phyloP scores from a whole-genome alignment of 2,329 filamentous ascomycete genomes.

The Fusarium cicatricum region DNA sequence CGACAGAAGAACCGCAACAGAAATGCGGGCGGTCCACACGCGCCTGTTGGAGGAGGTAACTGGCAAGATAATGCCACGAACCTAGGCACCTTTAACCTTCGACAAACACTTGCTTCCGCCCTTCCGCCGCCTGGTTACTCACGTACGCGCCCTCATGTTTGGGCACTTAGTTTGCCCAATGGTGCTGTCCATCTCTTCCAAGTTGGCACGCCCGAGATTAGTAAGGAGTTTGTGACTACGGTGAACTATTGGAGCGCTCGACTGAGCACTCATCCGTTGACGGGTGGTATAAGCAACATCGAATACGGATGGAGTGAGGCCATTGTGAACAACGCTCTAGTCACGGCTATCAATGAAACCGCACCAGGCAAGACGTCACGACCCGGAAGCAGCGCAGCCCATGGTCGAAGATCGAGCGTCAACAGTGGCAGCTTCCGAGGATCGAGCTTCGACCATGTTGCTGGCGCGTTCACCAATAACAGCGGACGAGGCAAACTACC shows the following conservation, averaged over 20 bases:
- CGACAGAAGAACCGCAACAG: constrained; percentile 70
- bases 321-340: constrained; percentile 72
- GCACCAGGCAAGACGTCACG: constrained; percentile 52
- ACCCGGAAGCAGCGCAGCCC: constrained; percentile 60
- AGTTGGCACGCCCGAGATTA: constrained; percentile 93
- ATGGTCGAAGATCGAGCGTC: constrained; percentile 53
- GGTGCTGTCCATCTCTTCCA: constrained; percentile 99
- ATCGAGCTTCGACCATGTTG: constrained; percentile 68
- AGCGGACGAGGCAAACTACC: constrained; percentile 69
- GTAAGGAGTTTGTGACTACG: constrained; percentile 91
- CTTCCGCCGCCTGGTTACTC: constrained; percentile 94
- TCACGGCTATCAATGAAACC: constrained; percentile 61
- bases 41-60: constrained; percentile 90
- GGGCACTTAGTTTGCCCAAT: constrained; percentile 89
- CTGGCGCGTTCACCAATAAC: constrained; percentile 61
- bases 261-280: constrained; percentile 89
- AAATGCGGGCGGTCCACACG: constrained; percentile 58
- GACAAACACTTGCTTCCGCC: constrained; percentile 90
- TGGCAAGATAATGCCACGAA: constrained; percentile 98
- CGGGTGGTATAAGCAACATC: constrained; percentile 94
- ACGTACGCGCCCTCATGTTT: constrained; percentile 88
- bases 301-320: constrained; percentile 96
- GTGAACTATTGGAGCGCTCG: constrained; percentile 98
- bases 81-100: constrained; percentile 84
- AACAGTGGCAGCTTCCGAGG: constrained; percentile 62